Base-by-base conservation (phyloP, 2,329 filamentous ascomycete species). In the Lachnellula willkommii region DNA sequence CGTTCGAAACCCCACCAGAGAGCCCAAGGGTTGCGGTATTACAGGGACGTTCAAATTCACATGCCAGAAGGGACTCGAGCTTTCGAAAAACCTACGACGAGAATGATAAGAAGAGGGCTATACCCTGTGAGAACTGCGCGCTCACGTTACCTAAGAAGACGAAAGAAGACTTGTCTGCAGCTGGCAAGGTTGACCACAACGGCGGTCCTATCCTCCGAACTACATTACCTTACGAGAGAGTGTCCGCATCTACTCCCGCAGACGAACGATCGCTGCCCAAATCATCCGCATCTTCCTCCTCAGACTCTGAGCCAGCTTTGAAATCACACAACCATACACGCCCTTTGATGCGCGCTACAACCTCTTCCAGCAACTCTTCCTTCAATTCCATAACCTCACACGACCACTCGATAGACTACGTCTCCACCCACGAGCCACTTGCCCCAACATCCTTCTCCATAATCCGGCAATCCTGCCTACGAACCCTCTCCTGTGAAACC, bases 111-210 rank as follows among this genome's bases (percentile, higher is more conserved):
- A 82, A 79, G 68, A 79, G 80, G 56, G 81, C 83, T 52, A 81
- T 79, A 7, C 83, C 84, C 22, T 88, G 84, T 68, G 81, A 85
- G 59, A 88, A 87, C 69, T 88, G 84, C 68, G 83, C 84, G 56
- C 77, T 88, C 65, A 87, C 83, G 0, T 71, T 88, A 7, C 84
- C 84, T 0, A 76, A 76, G 63, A 73, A 74, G 49, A 68, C 70
- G 22, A 69, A 69, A 52, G 70, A 71, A 12, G 57, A 62, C 32
- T 11, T 32, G 9, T 22, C 58, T 4, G 28, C 60, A 4, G 50
- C 60, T 20, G 60, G 53, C 11, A 37, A 42, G n/a, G 60, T 54
- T 42, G 43, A 62, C 5, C 63, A 66, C 46, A 61, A 52, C 28
- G 63, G 59, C n/a, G 75, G 76, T 1, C 83, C 83, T 32, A 84